Conservation (phyloP, 169 alveolate genomes). For the Cryptosporidium sp. region DNA sequence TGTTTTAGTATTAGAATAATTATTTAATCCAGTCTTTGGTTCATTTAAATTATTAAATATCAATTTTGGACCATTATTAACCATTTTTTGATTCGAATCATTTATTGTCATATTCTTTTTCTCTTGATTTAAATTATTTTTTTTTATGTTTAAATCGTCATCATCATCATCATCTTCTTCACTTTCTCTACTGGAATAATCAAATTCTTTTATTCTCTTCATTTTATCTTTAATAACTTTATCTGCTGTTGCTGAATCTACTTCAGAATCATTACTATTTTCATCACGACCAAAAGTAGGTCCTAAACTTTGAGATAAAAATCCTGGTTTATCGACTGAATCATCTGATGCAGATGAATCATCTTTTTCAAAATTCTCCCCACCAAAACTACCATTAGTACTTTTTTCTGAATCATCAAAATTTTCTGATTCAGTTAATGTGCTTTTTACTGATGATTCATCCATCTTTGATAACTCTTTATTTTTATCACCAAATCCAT, state of each 20-base stretch:
- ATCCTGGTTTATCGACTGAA: not conserved
- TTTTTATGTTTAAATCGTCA: not conserved
- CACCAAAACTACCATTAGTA: not conserved
- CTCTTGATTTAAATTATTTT: not conserved
- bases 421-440: constrained; percentile 19
- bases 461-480: no score
- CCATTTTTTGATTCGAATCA: not conserved
- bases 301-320: constrained; percentile 48
- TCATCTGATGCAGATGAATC: not conserved
- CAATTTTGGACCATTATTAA: not conserved
- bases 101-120: not conserved
- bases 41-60: not conserved
- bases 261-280: not conserved
- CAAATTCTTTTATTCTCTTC: not conserved
- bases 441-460: not conserved
- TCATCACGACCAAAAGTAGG: constrained; percentile 19
- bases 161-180: constrained; percentile 3
- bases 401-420: constrained; percentile 1
- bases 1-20: not conserved
- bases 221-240: constrained; percentile 2
- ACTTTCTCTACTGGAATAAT: not conserved
- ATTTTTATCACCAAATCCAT: not conserved
- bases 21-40: not conserved
- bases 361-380: constrained; percentile 10
- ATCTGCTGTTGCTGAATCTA: constrained; percentile 17